Conservation (phyloP, 2,329 filamentous ascomycete genomes). For the Arthroderma uncinatum region DNA sequence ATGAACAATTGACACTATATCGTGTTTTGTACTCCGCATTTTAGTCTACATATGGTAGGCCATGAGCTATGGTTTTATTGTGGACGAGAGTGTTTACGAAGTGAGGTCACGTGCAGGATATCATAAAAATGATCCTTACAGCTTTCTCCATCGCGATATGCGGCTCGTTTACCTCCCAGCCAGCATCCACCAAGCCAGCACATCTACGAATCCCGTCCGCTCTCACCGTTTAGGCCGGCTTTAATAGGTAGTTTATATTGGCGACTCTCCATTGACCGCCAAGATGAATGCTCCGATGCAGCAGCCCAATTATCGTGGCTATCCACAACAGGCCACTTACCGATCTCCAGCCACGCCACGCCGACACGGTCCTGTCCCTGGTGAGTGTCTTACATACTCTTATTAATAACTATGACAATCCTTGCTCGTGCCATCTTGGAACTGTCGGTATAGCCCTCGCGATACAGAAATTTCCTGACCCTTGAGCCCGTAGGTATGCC, state of each 20-base stretch:
- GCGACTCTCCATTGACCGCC: conserved; percentile 5
- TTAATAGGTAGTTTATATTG: conserved; percentile 1
- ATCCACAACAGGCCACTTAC: conserved; percentile 28
- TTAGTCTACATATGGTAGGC: too few relatives aligned
- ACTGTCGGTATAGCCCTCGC: background rate
- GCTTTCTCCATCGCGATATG: background rate
- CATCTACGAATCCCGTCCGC: background rate
- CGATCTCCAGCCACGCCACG: conserved; percentile 35
- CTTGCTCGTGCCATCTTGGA: background rate
- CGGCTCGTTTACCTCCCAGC: conserved; percentile 2
- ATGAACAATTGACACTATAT: background rate
- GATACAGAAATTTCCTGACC: background rate
- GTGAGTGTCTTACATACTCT: conserved; percentile 20
- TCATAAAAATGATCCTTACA: background rate
- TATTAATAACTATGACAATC: conserved; percentile 1
- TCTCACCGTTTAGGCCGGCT: background rate
- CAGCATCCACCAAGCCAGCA: conserved; percentile 3
- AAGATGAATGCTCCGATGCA: conserved; percentile 31
- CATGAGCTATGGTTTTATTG: too few relatives aligned
- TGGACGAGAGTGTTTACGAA: too few relatives aligned
- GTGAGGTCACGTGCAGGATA: too few relatives aligned
- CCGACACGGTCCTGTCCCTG: conserved; percentile 29
- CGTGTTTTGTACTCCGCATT: background rate
- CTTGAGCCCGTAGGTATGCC: conserved; percentile 25
- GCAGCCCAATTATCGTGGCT: conserved; percentile 34